Conservation (phyloP, 768 basidiomycete species). For the Myochromella boudieri region DNA sequence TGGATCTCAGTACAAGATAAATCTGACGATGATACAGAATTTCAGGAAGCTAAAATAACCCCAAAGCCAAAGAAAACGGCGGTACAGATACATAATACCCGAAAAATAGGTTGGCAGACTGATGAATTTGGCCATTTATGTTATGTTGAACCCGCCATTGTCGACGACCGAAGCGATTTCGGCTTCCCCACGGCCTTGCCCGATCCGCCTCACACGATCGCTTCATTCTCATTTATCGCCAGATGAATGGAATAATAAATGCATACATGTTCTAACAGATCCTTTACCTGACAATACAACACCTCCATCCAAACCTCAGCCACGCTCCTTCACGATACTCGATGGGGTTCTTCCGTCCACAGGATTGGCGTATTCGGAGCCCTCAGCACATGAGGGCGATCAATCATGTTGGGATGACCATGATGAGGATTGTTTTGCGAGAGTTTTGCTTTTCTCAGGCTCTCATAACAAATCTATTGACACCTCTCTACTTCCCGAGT, state of each 20-base stretch:
- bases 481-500: background rate
- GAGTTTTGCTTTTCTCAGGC: background rate
- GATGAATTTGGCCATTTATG: no score
- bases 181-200: background rate
- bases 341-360: background rate
- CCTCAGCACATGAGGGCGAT: no score
- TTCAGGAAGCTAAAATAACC: no score
- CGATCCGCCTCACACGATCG: background rate
- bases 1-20: no score
- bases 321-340: background rate
- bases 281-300: slow-evolving; percentile 1
- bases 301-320: background rate
- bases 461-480: background rate
- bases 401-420: background rate
- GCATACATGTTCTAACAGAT: slow-evolving; percentile 2
- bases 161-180: background rate
- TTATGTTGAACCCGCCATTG: background rate
- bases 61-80: no score
- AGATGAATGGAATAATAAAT: background rate
- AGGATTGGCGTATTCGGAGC: no score
- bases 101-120: no score
- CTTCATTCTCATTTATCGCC: background rate
- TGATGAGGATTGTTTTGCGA: background rate
- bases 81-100: no score
- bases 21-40: no score